Conservation (phyloP, 331 rosid species). For the Quercus tomentella region DNA sequence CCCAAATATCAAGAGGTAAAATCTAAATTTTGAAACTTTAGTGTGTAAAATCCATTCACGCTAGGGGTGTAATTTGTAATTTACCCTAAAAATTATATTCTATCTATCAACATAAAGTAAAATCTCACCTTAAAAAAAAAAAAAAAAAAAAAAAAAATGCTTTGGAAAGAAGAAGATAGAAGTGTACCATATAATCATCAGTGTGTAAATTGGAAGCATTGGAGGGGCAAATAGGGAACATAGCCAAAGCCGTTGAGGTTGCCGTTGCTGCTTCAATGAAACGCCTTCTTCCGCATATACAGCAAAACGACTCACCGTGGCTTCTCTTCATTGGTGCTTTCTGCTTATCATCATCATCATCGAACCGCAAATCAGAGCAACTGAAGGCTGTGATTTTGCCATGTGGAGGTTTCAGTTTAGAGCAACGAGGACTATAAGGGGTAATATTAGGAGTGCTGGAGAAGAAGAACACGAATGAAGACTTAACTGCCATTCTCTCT, state of each 20-base stretch:
- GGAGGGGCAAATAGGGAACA: conserved; percentile 41
- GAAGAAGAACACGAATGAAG: conserved; percentile 15
- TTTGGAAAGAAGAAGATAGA: neutral
- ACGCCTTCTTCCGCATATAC: conserved; percentile 57
- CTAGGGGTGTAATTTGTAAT: no score
- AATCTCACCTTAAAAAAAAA: no score
- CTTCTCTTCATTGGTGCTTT: conserved; percentile 13
- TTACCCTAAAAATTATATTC: no score
- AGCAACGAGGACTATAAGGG: neutral
- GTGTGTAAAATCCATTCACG: no score
- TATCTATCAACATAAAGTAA: no score
- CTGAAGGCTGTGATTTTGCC: neutral
- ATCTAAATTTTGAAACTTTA: no score
- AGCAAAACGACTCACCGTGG: conserved; percentile 1
- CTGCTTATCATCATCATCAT: neutral
- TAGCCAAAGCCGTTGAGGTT: conserved; percentile 9
- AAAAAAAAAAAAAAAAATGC: neutral
- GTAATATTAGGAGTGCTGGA: neutral
- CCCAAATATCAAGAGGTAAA: no score
- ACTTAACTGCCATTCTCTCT: conserved; percentile 24
- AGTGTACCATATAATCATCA: conserved; percentile 53
- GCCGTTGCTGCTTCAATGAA: conserved; percentile 37
- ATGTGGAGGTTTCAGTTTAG: conserved; percentile 1
- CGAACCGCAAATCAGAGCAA: neutral
- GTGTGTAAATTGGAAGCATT: conserved; percentile 35